Percentiles rank a stretch among this genome's conserved stretches.
Evolutionary conservation across 352 stramenopile species (phyloP).

Genomic region (Phytophthora crassamura): DNA sequence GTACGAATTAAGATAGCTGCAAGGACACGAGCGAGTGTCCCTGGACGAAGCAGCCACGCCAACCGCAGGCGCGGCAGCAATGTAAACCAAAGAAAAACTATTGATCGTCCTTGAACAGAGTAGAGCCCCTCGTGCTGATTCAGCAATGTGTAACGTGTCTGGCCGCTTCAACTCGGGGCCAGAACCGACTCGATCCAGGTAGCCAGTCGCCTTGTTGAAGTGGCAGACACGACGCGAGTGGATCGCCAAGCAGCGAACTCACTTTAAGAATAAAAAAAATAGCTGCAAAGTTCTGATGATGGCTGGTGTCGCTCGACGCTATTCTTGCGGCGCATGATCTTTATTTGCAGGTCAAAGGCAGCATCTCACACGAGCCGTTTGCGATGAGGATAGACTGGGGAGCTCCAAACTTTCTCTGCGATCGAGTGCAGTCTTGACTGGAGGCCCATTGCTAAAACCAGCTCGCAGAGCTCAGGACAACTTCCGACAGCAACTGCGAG

Average conservation of each 20-base stretch:
- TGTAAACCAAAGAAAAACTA: slow-evolving; percentile 41
- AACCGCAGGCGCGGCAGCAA: slow-evolving; percentile 21
- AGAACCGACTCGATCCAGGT: slow-evolving; percentile 26
- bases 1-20: slow-evolving; percentile 29
- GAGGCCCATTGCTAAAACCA: slow-evolving; percentile 34
- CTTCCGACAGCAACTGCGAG: slow-evolving; percentile 9
- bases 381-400: slow-evolving; percentile 21
- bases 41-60: slow-evolving; percentile 24
- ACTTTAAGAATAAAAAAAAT: slow-evolving; percentile 4
- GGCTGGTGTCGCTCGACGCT: neutral
- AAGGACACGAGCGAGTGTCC: slow-evolving; percentile 21
- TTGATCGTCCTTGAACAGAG: slow-evolving; percentile 23
- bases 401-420: neutral
- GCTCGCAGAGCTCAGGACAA: slow-evolving; percentile 21
- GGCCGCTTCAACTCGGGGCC: slow-evolving; percentile 10
- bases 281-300: slow-evolving; percentile 1
- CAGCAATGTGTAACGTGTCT: slow-evolving; percentile 8
- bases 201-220: slow-evolving; percentile 21
- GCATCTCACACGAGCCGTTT: slow-evolving; percentile 6
- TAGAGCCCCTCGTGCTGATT: neutral
- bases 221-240: neutral
- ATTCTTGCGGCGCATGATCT: slow-evolving; percentile 15
- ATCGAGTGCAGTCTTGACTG: slow-evolving; percentile 2
- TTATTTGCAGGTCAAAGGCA: neutral
- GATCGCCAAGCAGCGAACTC: neutral